A percentile compares a stretch with the other conserved stretches of the same genome.
These are phyloP conservation scores for Sordariomycetes sp. DNA, from an alignment of 2,329 filamentous ascomycete species.

Conservation along the genomic window DNA sequence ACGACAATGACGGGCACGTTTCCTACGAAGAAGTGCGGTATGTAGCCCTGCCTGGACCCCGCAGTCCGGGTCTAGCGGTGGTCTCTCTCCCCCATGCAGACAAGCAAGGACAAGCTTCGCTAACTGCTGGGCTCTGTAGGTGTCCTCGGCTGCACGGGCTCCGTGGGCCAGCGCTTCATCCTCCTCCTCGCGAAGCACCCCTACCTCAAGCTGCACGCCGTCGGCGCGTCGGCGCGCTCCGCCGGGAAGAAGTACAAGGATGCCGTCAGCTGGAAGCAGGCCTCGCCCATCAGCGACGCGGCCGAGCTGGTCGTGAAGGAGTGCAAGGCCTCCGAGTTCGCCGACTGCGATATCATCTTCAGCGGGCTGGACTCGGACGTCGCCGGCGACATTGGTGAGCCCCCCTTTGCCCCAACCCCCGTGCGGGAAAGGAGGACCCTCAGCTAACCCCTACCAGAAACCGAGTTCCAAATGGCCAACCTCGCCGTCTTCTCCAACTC, in stretches of 20 bases:
- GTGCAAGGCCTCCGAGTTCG: slow-evolving; percentile 73
- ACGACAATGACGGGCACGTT: slow-evolving; percentile 20
- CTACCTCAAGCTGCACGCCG: slow-evolving; percentile 72
- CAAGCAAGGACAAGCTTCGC: not conserved
- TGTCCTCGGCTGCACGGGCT: slow-evolving; percentile 86
- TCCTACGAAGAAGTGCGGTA: slow-evolving; percentile 49
- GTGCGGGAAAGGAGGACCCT: not conserved
- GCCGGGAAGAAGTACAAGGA: slow-evolving; percentile 92
- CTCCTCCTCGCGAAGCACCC: slow-evolving; percentile 83
- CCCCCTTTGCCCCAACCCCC: not conserved
- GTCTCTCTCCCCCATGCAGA: slow-evolving; percentile 6
- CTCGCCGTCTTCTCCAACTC: slow-evolving; percentile 94
- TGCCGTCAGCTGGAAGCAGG: slow-evolving; percentile 92
- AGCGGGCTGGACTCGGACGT: slow-evolving; percentile 88
- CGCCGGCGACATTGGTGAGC: slow-evolving; percentile 77
- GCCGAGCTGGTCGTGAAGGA: slow-evolving; percentile 76
- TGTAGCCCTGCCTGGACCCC: slow-evolving; percentile 9
- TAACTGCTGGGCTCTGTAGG: slow-evolving; percentile 25
- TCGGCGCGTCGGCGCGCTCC: slow-evolving; percentile 81
- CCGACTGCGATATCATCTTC: slow-evolving; percentile 88
- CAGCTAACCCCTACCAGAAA: slow-evolving; percentile 45
- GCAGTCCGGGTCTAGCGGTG: slow-evolving; percentile 3
- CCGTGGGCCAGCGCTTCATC: slow-evolving; percentile 92
- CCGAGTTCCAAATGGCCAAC: slow-evolving; percentile 80
- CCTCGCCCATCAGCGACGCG: slow-evolving; percentile 67